These are phyloP conservation scores for Moniliella sp. DNA, from an alignment of 1,284 basidiomycete genomes.

Conservation along the genomic window DNA sequence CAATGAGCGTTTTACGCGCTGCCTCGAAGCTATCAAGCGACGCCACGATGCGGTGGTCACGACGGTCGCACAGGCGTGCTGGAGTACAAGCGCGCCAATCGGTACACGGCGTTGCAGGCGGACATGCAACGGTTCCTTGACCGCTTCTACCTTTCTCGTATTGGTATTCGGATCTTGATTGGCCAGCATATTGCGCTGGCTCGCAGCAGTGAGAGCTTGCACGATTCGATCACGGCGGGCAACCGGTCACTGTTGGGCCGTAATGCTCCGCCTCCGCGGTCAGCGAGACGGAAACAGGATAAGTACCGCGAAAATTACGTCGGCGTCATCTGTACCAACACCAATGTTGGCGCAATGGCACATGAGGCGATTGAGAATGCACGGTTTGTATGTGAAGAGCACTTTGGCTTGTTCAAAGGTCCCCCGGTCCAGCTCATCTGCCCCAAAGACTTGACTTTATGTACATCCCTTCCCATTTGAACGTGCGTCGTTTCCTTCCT, in stretches of 20 bases:
- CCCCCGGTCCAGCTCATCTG: slow-evolving; percentile 93
- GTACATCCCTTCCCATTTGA: slow-evolving; percentile 74
- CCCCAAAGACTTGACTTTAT: slow-evolving; percentile 68
- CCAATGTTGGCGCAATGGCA: slow-evolving; percentile 36
- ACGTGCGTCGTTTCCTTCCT: slow-evolving; percentile 13
- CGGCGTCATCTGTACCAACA: slow-evolving; percentile 89
- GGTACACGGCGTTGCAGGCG: slow-evolving; percentile 43
- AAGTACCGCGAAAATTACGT: slow-evolving; percentile 50
- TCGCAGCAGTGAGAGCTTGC: slow-evolving; percentile 4
- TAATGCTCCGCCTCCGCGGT: too few relatives aligned
- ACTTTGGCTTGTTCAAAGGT: slow-evolving; percentile 66
- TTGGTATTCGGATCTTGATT: slow-evolving; percentile 40
- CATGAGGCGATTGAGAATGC: slow-evolving; percentile 97
- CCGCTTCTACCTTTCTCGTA: slow-evolving; percentile 87
- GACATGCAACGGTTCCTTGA: slow-evolving; percentile 90
- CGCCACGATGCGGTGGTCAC: slow-evolving; percentile 94
- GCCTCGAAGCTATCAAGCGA: slow-evolving; percentile 71
- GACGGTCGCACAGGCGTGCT: slow-evolving; percentile 61
- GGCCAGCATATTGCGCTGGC: slow-evolving; percentile 33
- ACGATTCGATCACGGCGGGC: neutral
- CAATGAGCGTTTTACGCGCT: slow-evolving; percentile 70
- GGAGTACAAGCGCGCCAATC: slow-evolving; percentile 42
- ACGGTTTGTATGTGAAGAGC: slow-evolving; percentile 90
- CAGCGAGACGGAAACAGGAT: too few relatives aligned
- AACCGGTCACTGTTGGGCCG: neutral